phyloP scores from a whole-genome alignment of 2,329 filamentous ascomycete species.

The Pseudopithomyces chartarum region DNA sequence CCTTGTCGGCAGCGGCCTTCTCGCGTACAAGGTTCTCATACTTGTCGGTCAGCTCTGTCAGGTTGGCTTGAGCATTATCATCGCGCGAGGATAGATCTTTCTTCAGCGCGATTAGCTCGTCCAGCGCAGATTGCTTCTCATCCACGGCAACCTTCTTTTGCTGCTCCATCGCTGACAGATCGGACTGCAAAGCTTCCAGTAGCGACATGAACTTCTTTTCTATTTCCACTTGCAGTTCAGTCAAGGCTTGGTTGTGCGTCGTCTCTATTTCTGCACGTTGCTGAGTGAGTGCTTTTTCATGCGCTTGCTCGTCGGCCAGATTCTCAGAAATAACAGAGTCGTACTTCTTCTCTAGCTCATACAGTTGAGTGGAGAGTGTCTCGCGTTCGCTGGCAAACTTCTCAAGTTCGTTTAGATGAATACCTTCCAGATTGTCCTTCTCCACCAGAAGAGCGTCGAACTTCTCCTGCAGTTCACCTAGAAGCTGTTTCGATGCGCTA shows the following conservation, averaged over 20 bases:
- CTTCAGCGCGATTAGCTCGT: conserved; percentile 29
- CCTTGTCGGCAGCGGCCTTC: conserved; percentile 31
- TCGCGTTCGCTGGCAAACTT: conserved; percentile 24
- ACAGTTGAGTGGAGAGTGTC: conserved; percentile 22
- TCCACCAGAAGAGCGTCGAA: conserved; percentile 27
- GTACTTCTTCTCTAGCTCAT: conserved; percentile 29
- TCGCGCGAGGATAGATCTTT: conserved; percentile 24
- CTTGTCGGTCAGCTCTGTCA: conserved; percentile 28
- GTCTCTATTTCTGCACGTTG: conserved; percentile 36
- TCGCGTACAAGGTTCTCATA: conserved; percentile 34
- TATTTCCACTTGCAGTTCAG: conserved; percentile 31
- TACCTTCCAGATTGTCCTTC: conserved; percentile 19
- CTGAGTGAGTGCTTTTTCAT: conserved; percentile 28
- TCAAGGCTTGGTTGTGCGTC: conserved; percentile 29
- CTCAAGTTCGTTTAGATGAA: conserved; percentile 26
- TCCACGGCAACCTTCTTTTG: conserved; percentile 29
- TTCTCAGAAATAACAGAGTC: conserved; percentile 21
- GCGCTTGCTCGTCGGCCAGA: conserved; percentile 21
- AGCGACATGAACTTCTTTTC: conserved; percentile 37
- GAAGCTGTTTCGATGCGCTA: conserved; percentile 28
- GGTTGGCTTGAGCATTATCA: conserved; percentile 18
- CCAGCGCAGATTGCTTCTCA: conserved; percentile 33
- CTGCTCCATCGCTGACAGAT: conserved; percentile 30
- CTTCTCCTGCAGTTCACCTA: conserved; percentile 34
- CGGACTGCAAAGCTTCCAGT: conserved; percentile 35